Conservation (phyloP, 164 flowering plant species). For the Cinnamomum chago region DNA sequence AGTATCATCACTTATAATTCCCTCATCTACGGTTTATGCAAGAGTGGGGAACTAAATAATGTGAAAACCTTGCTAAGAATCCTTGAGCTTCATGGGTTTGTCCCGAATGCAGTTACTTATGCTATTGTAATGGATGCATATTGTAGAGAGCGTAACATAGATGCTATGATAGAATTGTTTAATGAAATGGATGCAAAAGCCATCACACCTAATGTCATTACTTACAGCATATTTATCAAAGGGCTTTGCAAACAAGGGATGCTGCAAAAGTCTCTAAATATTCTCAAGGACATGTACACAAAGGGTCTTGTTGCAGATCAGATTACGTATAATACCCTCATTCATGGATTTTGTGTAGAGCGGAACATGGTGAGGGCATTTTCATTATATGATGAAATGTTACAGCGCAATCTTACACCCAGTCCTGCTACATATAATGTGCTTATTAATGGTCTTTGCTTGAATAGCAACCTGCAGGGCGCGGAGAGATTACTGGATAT, state of each 20-base stretch:
- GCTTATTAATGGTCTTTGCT: slow-evolving; percentile 64
- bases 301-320: slow-evolving; percentile 53
- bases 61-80: slow-evolving; percentile 38
- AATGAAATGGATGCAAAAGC: slow-evolving; percentile 45
- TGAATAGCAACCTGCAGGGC: slow-evolving; percentile 34
- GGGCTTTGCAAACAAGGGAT: slow-evolving; percentile 47
- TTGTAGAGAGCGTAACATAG: slow-evolving; percentile 37
- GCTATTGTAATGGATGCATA: slow-evolving; percentile 70
- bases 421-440: slow-evolving; percentile 60
- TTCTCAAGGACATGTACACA: slow-evolving; percentile 43
- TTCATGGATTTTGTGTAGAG: slow-evolving; percentile 57
- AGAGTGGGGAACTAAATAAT: slow-evolving; percentile 31
- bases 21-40: slow-evolving; percentile 55
- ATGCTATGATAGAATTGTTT: slow-evolving; percentile 31
- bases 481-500: slow-evolving; percentile 43
- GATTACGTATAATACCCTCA: slow-evolving; percentile 62
- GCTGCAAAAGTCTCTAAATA: slow-evolving; percentile 34
- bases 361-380: slow-evolving; percentile 35
- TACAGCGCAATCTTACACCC: slow-evolving; percentile 42
- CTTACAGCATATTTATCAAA: slow-evolving; percentile 64
- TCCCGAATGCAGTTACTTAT: slow-evolving; percentile 58
- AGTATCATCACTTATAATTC: slow-evolving; percentile 67
- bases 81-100: slow-evolving; percentile 35
- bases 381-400: slow-evolving; percentile 44
- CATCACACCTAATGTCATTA: slow-evolving; percentile 47